Conservation (phyloP, 1,139 yeast species). For the Debaryomyces sp. region DNA sequence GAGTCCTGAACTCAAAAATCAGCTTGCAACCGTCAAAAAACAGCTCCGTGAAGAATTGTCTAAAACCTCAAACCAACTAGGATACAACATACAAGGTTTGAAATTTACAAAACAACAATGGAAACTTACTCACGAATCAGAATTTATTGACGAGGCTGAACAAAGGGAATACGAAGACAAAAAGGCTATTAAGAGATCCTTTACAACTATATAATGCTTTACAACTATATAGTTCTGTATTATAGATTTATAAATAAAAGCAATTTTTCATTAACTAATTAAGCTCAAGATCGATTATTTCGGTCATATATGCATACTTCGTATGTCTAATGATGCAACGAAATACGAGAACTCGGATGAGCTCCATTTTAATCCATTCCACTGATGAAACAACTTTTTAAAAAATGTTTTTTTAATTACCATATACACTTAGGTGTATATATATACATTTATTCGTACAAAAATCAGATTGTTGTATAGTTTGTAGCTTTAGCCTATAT, state of each 20-base stretch:
- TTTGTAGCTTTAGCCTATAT: not conserved
- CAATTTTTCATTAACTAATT: not conserved
- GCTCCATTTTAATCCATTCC: not conserved
- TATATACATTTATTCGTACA: not conserved
- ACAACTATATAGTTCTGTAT: constrained; percentile 29
- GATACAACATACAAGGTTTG: constrained; percentile 87
- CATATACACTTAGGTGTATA: not conserved
- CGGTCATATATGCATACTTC: not conserved
- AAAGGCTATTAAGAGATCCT: constrained; percentile 69
- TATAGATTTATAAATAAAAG: not conserved
- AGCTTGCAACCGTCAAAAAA: constrained; percentile 57
- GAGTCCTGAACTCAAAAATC: constrained; percentile 62
- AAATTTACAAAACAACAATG: constrained; percentile 75
- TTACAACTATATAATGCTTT: constrained; percentile 53
- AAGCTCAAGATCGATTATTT: not conserved
- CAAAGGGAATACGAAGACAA: constrained; percentile 58
- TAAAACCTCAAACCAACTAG: constrained; percentile 60
- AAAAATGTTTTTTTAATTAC: not conserved
- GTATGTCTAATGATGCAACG: not conserved
- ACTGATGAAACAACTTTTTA: not conserved
- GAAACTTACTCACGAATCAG: constrained; percentile 72
- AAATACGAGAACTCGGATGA: not conserved
- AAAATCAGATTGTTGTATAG: not conserved
- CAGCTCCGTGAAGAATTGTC: constrained; percentile 59
- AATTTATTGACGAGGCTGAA: constrained; percentile 73